Evolutionary conservation across 192 early-diverging fungal genomes (phyloP), one percentile per base, ranked within the genome.

Genomic region (Fimicolochytrium jonesii): DNA sequence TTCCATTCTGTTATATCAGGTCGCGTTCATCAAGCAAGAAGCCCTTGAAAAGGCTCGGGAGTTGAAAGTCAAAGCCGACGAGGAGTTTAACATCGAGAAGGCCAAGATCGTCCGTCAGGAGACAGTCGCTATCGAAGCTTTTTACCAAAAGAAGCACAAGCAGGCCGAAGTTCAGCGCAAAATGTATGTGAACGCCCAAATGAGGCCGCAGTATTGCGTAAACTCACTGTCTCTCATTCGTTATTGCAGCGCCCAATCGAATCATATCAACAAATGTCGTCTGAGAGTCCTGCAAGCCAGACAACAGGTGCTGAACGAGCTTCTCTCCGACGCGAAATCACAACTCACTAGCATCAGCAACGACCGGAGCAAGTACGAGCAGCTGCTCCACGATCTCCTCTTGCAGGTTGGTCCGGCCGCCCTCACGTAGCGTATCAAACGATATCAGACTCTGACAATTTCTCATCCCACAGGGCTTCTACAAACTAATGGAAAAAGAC

Each of bases 41-140:
- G 95, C 96, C 6, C 72, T 93, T 25, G 96, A 99, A 71, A 99
- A 99, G 82, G 94, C 95, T 26, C 83, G 91, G 37, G 96, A 99
- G 76, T 94, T 96, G 73, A 95, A 94, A 79, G 88, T 97, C 68
- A 99, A 98, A 88, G 96, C 96, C 49, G 94, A 99, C 74, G 96
- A 99, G 65, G 96, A 99, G 68, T 99, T 97, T 85, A 99, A 99
- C 79, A 99, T 99, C 80, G 96, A 99, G 80, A 93, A 93, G 82
- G 96, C 92, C 74, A 99, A 99, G 74, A 85, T 97, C 43, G 96
- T 99, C 23, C 92, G 96, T 46, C 89, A 92, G 75, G 96, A 99
- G 74, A 90, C 94, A 20, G 81, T 97, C 69, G 92, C 90, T 64
- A 96, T 99, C 61, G 96, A 99, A 55, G 87, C 90, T 61, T 85